phyloP scores from a whole-genome alignment of 225 moss, liverwort and hornwort genomes.

The Physcomitrellopsis africana region DNA sequence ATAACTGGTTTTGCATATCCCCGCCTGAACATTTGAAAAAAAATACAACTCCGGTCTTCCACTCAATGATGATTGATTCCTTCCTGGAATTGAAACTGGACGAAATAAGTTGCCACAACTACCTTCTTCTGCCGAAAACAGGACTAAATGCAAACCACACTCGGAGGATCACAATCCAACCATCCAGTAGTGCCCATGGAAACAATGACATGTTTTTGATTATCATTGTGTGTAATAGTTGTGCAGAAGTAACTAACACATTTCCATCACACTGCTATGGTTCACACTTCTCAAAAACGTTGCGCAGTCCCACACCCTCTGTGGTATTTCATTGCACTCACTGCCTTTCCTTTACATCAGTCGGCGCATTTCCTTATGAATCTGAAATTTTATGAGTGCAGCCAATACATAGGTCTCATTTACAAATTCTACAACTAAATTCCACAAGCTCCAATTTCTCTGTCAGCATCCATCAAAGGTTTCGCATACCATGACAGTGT shows the following conservation, averaged over 20 bases:
- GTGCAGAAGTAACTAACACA: not conserved
- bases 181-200: not conserved
- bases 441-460: no score
- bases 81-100: constrained; percentile 10
- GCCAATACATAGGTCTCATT: no score
- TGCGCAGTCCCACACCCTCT: not conserved
- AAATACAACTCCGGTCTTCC: constrained; percentile 28
- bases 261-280: not conserved
- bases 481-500: no score
- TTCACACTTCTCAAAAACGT: constrained; percentile 8
- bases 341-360: no score
- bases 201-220: not conserved
- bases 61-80: constrained; percentile 28
- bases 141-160: not conserved
- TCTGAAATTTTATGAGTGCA: no score
- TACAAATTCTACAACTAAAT: no score
- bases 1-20: constrained; percentile 28
- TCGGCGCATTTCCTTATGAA: no score
- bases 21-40: constrained; percentile 24
- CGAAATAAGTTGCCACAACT: not conserved
- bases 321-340: not conserved
- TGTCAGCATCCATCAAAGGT: no score
- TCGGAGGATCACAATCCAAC: not conserved
- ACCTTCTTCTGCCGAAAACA: no score
- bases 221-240: not conserved